Percentiles rank a stretch among this genome's conserved stretches.
Evolutionary conservation across 2,329 filamentous ascomycete species (phyloP).

Genomic region (Sphaerostilbella broomeana): DNA sequence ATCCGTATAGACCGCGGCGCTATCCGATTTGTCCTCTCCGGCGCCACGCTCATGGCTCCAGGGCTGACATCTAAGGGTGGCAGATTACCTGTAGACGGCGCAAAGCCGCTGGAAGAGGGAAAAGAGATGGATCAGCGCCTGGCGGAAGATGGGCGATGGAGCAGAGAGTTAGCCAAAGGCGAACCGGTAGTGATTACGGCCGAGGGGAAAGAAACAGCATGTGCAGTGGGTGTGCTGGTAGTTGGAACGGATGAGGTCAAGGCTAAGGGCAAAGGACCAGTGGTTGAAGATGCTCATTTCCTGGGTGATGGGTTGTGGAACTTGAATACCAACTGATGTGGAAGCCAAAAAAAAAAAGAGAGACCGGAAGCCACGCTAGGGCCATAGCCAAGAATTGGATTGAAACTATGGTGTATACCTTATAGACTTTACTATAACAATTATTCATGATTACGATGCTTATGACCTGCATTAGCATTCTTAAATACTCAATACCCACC

Average conservation of each 20-base stretch:
- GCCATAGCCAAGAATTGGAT: too few relatives aligned
- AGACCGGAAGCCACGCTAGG: too few relatives aligned
- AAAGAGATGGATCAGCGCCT: constrained; percentile 37
- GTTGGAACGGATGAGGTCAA: constrained; percentile 87
- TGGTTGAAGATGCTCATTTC: constrained; percentile 90
- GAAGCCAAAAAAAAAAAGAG: too few relatives aligned
- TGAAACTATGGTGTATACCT: too few relatives aligned
- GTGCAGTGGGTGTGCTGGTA: constrained; percentile 77
- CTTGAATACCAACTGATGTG: constrained; percentile 43
- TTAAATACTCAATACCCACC: too few relatives aligned
- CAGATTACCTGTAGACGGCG: constrained; percentile 56
- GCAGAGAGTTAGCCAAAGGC: constrained; percentile 66
- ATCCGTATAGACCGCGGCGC: constrained; percentile 91
- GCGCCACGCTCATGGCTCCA: constrained; percentile 93
- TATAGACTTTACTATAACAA: too few relatives aligned
- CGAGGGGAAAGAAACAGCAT: constrained; percentile 89
- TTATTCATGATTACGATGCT: too few relatives aligned
- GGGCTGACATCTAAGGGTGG: constrained; percentile 82
- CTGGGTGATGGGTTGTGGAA: constrained; percentile 92
- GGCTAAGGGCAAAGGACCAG: constrained; percentile 87
- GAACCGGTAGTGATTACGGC: constrained; percentile 83
- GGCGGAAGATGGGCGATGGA: constrained; percentile 50
- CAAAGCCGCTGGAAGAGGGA: constrained; percentile 28
- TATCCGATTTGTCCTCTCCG: constrained; percentile 90
- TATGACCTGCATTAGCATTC: too few relatives aligned